Base-by-base conservation (phyloP, 1,139 yeast species). In the Entelexis sorbosivorans region DNA sequence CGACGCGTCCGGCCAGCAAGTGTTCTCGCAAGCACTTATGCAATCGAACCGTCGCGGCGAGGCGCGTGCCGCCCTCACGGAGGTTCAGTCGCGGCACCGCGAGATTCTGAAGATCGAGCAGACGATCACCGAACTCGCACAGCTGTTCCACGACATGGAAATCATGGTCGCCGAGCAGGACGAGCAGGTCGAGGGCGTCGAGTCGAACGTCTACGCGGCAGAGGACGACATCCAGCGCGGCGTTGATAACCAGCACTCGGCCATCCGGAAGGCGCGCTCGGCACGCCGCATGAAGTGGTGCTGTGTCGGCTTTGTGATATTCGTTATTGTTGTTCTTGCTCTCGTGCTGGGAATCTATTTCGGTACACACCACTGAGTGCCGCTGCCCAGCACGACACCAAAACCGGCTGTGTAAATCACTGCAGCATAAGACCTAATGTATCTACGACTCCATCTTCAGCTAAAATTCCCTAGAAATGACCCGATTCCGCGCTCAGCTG, bases 101-200 rank as follows among this genome's bases (percentile, higher is more conserved):
- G 98, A 91, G 71, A 79, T 93, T 66, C 82, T 87, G 72, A 85
- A 87, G 72, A 83, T 93, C 69, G 96, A 89, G 70, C 82, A 84
- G 70, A 84, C 96, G 54, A 87, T 93, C 87, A 87, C 91, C 44
- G 98, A 91, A 70, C 79, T 91, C 67, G 87, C 95, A 44, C 95
- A 86, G 71, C 77, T 91, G 64, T 88, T 93, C 74, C 84, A 82
- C 63, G 98, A 91, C 66, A 87, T 91, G 95, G 96, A 91, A 71
- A 88, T 87, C 64, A 75, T 93, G 70, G 96, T 91, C 50, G 87
- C 91, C 62, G 96, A 89, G 70, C 98, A 91, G 73, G 96, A 88
- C 67, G 89, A 81, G 62, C 81, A 85, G 55, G 81, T 91, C 60
- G 84, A 82, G 63, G 82, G 80, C 64, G 82, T 88, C 61, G 89